Percentiles rank a stretch among this genome's conserved stretches.
phyloP scores from a whole-genome alignment of 31 red algal genomes.

The Porphyra umbilicalis region DNA sequence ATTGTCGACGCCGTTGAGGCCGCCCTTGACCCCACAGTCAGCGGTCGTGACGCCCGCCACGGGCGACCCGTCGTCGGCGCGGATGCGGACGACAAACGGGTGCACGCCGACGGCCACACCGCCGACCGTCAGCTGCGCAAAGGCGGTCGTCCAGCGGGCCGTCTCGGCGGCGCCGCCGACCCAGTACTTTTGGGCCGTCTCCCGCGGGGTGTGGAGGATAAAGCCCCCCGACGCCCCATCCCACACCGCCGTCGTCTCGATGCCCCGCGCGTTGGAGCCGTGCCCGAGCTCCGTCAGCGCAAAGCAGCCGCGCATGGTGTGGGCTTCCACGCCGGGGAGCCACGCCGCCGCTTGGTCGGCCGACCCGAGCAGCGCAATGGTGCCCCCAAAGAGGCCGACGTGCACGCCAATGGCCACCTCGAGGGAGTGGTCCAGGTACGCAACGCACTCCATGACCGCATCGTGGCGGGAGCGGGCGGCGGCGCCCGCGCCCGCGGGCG shows the following conservation, averaged over 20 bases:
- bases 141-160: constrained; percentile 43
- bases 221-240: constrained; percentile 20
- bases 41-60: constrained; percentile 40
- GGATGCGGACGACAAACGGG: constrained; percentile 61
- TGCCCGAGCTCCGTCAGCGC: constrained; percentile 77
- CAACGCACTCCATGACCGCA: constrained; percentile 16
- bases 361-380: constrained; percentile 34
- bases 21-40: constrained; percentile 61
- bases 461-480: constrained; percentile 21
- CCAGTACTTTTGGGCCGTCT: constrained; percentile 70
- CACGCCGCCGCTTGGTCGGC: constrained; percentile 22
- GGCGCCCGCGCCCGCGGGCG: neutral
- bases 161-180: constrained; percentile 49
- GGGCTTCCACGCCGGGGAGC: constrained; percentile 43
- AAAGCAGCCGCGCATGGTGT: constrained; percentile 47
- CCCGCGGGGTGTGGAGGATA: constrained; percentile 44
- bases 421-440: constrained; percentile 46
- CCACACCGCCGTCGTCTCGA: constrained; percentile 70
- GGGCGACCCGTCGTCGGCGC: constrained; percentile 9
- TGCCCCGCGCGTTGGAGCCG: constrained; percentile 71
- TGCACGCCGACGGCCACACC: constrained; percentile 40
- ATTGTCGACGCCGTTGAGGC: constrained; percentile 84
- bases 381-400: constrained; percentile 60
- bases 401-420: constrained; percentile 57
- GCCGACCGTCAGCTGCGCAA: constrained; percentile 46